A percentile compares a stretch with the other conserved stretches of the same genome.
Conservation (phyloP, 768 basidiomycete genomes). For the Flagelloscypha sp. region DNA sequence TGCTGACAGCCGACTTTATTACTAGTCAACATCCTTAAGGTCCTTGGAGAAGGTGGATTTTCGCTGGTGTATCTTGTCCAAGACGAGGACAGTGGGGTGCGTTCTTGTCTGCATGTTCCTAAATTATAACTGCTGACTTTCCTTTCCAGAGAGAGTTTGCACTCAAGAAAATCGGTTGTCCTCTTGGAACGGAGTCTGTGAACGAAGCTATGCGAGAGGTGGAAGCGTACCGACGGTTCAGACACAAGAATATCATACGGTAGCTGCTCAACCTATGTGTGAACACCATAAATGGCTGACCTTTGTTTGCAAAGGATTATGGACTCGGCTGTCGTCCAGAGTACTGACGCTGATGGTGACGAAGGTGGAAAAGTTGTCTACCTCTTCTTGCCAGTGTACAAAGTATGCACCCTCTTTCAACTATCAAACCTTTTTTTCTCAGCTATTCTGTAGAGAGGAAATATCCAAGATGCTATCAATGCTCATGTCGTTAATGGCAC, state of each 20-base stretch:
- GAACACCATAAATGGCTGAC: slow-evolving; percentile 7
- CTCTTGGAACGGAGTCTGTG: slow-evolving; percentile 79
- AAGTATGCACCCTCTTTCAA: slow-evolving; percentile 35
- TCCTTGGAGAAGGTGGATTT: slow-evolving; percentile 95
- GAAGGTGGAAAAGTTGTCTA: slow-evolving; percentile 94
- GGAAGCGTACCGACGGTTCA: slow-evolving; percentile 92
- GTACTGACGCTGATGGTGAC: too few relatives aligned
- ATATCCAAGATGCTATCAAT: slow-evolving; percentile 92
- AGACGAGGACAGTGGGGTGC: slow-evolving; percentile 76
- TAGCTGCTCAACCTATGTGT: slow-evolving; percentile 48
- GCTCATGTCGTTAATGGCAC: slow-evolving; percentile 74
- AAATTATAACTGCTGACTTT: slow-evolving; percentile 1
- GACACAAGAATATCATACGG: slow-evolving; percentile 95
- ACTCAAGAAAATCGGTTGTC: slow-evolving; percentile 94
- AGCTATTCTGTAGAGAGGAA: slow-evolving; percentile 57
- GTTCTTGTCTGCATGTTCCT: slow-evolving; percentile 17
- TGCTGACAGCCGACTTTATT: slow-evolving; percentile 1
- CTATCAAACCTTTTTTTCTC: neutral
- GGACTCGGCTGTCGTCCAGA: slow-evolving; percentile 93
- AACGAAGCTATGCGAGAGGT: slow-evolving; percentile 85
- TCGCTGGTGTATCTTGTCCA: slow-evolving; percentile 86
- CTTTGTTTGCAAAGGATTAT: slow-evolving; percentile 21
- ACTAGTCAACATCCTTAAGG: slow-evolving; percentile 79
- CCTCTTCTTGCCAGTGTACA: slow-evolving; percentile 90
- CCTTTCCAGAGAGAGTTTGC: slow-evolving; percentile 75